Evolutionary conservation across 495 filamentous ascomycete species (phyloP).

Genomic region (Penicillium dipodomyicola): DNA sequence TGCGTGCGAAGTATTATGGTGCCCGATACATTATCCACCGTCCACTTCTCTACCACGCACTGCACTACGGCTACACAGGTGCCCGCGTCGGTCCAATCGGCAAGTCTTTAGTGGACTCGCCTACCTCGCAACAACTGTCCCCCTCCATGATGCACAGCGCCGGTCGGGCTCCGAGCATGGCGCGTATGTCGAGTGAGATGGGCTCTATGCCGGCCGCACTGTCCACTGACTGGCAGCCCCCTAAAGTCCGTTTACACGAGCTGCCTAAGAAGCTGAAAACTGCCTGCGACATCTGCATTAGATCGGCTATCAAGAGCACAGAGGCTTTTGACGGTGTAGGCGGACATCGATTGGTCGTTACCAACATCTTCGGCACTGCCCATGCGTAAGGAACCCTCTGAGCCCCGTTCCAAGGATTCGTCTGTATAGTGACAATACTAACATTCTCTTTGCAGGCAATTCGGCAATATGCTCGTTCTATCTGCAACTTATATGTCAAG

Average conservation of each 20-base stretch:
- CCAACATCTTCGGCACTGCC: constrained; percentile 12
- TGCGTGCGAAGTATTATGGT: constrained; percentile 93
- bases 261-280: constrained; percentile 38
- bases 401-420: neutral
- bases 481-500: constrained; percentile 69
- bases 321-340: constrained; percentile 11
- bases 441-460: constrained; percentile 65
- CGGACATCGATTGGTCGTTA: constrained; percentile 8
- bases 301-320: constrained; percentile 3
- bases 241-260: constrained; percentile 24
- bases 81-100: constrained; percentile 18
- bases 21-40: constrained; percentile 86
- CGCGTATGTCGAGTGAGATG: constrained; percentile 38
- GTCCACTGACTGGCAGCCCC: constrained; percentile 16
- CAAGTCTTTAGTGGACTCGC: constrained; percentile 32
- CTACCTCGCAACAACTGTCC: constrained; percentile 37
- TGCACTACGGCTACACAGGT: constrained; percentile 50
- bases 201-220: constrained; percentile 21
- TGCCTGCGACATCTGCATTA: constrained; percentile 7
- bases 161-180: constrained; percentile 29
- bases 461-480: constrained; percentile 89
- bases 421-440: neutral
- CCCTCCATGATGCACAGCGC: constrained; percentile 28
- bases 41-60: constrained; percentile 66
- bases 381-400: constrained; percentile 9